Evolutionary conservation across 2,329 filamentous ascomycete genomes (phyloP), one percentile per base, ranked within the genome.

Genomic region (Monosporascus sp.): DNA sequence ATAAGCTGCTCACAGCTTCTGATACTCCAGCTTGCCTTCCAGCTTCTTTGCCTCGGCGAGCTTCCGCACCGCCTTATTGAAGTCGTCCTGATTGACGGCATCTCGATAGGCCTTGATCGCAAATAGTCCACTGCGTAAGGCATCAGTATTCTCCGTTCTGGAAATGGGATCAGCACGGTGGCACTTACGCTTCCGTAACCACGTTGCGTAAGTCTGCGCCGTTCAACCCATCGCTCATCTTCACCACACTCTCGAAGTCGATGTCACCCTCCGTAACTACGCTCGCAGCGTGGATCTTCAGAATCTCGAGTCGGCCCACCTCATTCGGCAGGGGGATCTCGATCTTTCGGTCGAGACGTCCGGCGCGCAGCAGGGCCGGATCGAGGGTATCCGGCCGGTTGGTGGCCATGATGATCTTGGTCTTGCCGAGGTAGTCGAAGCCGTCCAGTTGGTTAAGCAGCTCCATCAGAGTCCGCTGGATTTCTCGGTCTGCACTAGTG

Each of bases 371-470:
- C 64, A 99, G 78, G 1, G 93, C 93, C 36, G 93, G 93, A 68
- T 99, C 93, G 48, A 99, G 83, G 1, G 93, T 97, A 71, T 97
- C 93, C 15, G 93, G 94, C 74, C 94, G 82, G 79, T 99, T 99
- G 54, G 94, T 97, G 38, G 92, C 94, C 95, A 99, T 99, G 77
- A 99, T 99, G 70, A 99, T 99, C 80, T 99, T 99, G 51, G 94
- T 99, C 81, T 99, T 97, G 63, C 95, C 94, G 38, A 99, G 82
- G 75, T 99, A 99, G 75, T 99, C 94, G 77, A 99, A 99, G 62
- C 95, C 94, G 70, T 99, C 94, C 51, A 99, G 84, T 73, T 99
- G 94, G 74, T 99, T 99, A 57, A 99, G 86, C 51, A 99, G 81
- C 73, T 99, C 94, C 94, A 99, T 99, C 55, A 99, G 79, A 37